Base-by-base conservation (phyloP, 2,329 filamentous ascomycete species). In the Monosporascus sp. region DNA sequence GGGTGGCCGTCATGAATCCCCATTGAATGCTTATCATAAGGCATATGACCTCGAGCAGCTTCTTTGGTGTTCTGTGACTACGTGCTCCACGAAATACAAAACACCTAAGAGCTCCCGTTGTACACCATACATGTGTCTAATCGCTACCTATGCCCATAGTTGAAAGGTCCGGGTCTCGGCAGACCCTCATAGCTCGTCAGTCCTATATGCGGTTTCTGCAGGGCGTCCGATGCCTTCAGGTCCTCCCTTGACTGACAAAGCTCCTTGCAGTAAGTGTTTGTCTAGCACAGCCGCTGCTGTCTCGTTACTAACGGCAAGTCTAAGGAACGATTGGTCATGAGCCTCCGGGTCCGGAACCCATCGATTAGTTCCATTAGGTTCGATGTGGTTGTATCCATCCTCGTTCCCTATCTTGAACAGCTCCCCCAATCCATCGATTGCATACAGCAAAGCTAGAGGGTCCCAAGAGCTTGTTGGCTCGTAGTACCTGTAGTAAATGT, bases 361-460 rank as follows among this genome's bases (percentile, higher is more conserved):
- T n/a, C 48, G 48, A 56, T 78, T 78, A 4, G 69, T 64, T 2
- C 75, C 75, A 38, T 77, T 68, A 0, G 60, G 53, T 19, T 60
- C 57, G 3, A 78, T 68, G 40, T 66, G 56, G 54, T 78, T 78
- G 52, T 72, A 72, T 5, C 76, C 75, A 14, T 55, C 56, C 11
- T 62, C 58, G 46, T 75, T 73, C 2, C 62, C 72, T 40, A 65
- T 70, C 54, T 67, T 61, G 40, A 76, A 74, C 11, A 73, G 19
- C 1, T 62, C 65, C 0, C 63, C 67, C 8, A 73, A 53, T 0
- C 73, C 73, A 0, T 64, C 37, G 4, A 72, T 67, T 3, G 68
- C 73, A 50, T 76, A 76, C 22, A 74, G 51, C 2, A 73, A 63
- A 1, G 74, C 69, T 19, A 77, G 53, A 1, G 72, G 72, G 55